Percentiles rank a stretch among this genome's conserved stretches.
Evolutionary conservation across 805 yeast species (phyloP).

Genomic region (Barnettozyma vustinii): DNA sequence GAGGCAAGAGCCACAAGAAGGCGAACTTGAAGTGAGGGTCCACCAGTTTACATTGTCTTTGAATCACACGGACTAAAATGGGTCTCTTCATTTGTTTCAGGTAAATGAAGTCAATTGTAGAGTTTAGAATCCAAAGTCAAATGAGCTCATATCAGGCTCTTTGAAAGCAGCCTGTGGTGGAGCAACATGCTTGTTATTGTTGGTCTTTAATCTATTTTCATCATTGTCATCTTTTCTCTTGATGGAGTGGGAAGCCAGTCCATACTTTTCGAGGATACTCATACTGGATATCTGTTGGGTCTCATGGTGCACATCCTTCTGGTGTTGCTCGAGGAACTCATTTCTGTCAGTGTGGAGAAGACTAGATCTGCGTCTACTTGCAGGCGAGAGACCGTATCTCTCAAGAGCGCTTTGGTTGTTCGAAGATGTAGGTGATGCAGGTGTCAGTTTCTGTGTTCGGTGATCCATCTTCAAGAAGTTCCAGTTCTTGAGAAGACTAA

Average conservation of each 20-base stretch:
- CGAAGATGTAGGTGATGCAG: constrained; percentile 4
- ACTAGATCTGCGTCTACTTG: constrained; percentile 20
- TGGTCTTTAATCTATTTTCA: constrained; percentile 7
- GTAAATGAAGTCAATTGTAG: background rate
- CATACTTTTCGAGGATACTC: constrained; percentile 26
- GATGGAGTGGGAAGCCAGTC: constrained; percentile 19
- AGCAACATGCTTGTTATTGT: constrained; percentile 8
- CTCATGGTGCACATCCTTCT: constrained; percentile 3
- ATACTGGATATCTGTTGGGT: constrained; percentile 8
- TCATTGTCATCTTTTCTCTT: constrained; percentile 16
- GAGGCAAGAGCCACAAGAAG: no score
- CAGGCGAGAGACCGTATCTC: constrained; percentile 24
- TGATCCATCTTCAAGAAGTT: constrained; percentile 36
- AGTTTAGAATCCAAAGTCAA: constrained; percentile 41
- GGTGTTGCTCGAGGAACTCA: background rate
- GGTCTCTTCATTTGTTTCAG: background rate
- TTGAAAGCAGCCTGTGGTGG: constrained; percentile 51
- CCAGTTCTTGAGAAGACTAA: constrained; percentile 66
- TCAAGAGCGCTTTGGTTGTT: constrained; percentile 12
- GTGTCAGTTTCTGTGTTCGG: constrained; percentile 1
- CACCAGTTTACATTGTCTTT: background rate
- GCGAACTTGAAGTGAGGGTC: no score
- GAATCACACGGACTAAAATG: background rate
- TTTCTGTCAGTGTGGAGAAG: constrained; percentile 8
- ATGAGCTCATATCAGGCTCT: constrained; percentile 77